Conservation (phyloP, 1,284 basidiomycete genomes). For the Puccinia triticina region DNA sequence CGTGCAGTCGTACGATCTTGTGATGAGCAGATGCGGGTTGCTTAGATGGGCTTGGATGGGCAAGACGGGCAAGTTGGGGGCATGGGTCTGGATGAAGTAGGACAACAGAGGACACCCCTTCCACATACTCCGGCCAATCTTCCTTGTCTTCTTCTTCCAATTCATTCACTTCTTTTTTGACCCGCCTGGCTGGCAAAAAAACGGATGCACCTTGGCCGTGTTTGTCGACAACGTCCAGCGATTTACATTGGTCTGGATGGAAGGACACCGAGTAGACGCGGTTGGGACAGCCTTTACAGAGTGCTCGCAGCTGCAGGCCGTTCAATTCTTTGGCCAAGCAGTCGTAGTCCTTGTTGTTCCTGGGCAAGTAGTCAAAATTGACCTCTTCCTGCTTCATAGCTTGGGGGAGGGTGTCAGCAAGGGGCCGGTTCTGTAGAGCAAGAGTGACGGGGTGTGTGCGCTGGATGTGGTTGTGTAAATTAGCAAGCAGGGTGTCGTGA, state of each 20-base stretch:
- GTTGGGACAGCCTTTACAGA: constrained; percentile 32
- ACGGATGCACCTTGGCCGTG: not conserved
- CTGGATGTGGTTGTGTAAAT: too few species aligned
- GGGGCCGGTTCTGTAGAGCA: too few species aligned
- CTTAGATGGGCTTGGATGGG: constrained; percentile 31
- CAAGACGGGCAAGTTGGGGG: constrained; percentile 27
- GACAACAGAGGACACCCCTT: constrained; percentile 2
- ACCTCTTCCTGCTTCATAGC: constrained; percentile 47
- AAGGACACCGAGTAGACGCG: constrained; percentile 47
- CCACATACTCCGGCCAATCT: constrained; percentile 7
- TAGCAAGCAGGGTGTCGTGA: too few species aligned
- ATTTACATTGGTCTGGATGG: constrained; percentile 34
- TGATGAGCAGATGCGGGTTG: constrained; percentile 26
- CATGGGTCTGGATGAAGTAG: constrained; percentile 44
- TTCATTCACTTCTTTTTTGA: too few species aligned
- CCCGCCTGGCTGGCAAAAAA: not conserved
- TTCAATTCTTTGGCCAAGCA: constrained; percentile 16
- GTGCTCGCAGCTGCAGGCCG: not conserved
- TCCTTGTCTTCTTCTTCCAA: constrained; percentile 22
- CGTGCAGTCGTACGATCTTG: constrained; percentile 30
- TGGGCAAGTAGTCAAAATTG: constrained; percentile 33
- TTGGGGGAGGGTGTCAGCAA: constrained; percentile 12
- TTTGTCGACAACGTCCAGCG: not conserved
- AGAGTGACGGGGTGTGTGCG: too few species aligned
- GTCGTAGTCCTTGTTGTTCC: constrained; percentile 30